Base-by-base conservation (phyloP, 345 rosid genomes). In the Citrus medica region DNA sequence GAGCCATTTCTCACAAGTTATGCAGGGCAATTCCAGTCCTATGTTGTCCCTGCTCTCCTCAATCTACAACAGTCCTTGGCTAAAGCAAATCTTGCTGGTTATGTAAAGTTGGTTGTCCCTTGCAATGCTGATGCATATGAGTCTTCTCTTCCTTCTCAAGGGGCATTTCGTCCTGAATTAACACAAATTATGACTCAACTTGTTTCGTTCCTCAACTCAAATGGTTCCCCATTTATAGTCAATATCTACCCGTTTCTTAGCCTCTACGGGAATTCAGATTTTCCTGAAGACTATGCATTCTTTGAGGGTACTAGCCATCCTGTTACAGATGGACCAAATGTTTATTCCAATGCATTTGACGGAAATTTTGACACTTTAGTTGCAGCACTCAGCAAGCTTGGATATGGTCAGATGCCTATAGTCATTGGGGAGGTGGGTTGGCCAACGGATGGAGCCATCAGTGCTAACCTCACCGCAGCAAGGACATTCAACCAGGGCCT, bases 211-310 rank as follows among this genome's bases (percentile, higher is more conserved):
- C 98, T 97, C 69, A 89, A 87, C 86, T 86, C 98, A 32, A 97
- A 90, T 77, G 97, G 96, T 24, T 88, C 98, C 46, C 99, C 98
- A 55, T 96, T 94, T 66, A 85, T 94, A 19, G 98, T 91, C 77
- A 96, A 94, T 83, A 96, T 94, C 62, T 96, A 96, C 75, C 99
- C 97, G n/a, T 94, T 96, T 85, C 91, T 96, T 30, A 96, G 99
- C 81, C 92, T 94, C 2, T 96, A 96, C 74, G 94, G 87, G 53
- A 94, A 83, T 90, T 84, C 94, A 2, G 98, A 94, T 84, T 97
- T 94, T 67, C 99, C 99, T 2, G 94, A 97, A 86, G 98, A 97
- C 68, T 97, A 89, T 76, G 97, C 98, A 5, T 97, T 97, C 82
- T 94, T 92, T 59, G 92, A 84, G 76, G 98, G 99, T 55, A 92